Evolutionary conservation across 2,329 filamentous ascomycete species (phyloP).

Genomic region (Fusarium sp.): DNA sequence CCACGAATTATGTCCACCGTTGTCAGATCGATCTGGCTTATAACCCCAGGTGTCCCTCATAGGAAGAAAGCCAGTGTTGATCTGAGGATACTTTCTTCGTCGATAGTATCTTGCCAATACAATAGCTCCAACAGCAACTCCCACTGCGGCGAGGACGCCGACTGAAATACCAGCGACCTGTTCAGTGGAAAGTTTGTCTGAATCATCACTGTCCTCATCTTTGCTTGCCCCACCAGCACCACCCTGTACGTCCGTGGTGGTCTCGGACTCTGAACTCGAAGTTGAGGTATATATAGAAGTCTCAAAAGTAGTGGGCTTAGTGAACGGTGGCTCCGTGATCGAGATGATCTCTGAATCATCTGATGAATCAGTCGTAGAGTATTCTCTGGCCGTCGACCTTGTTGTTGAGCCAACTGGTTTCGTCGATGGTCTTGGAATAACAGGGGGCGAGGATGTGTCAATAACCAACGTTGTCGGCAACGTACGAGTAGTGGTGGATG

Average conservation of each 20-base stretch:
- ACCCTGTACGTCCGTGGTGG: constrained; percentile 22
- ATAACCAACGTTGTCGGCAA: constrained; percentile 43
- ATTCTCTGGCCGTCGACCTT: constrained; percentile 1
- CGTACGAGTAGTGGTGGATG: constrained; percentile 22
- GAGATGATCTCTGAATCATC: constrained; percentile 6
- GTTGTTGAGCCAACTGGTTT: neutral
- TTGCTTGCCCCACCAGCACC: constrained; percentile 19
- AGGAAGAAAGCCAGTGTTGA: constrained; percentile 50
- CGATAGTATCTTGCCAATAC: constrained; percentile 53
- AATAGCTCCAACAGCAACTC: constrained; percentile 58
- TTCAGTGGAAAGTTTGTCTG: constrained; percentile 44
- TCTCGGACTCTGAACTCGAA: constrained; percentile 19
- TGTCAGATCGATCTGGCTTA: constrained; percentile 40
- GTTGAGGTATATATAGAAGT: constrained; percentile 13
- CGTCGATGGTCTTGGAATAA: constrained; percentile 18
- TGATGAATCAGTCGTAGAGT: neutral
- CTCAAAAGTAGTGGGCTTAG: neutral
- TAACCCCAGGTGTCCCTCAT: constrained; percentile 50
- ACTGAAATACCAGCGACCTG: constrained; percentile 67
- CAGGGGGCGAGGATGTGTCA: constrained; percentile 39
- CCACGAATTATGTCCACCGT: constrained; percentile 40
- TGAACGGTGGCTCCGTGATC: constrained; percentile 23
- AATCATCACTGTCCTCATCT: constrained; percentile 18
- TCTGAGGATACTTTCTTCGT: constrained; percentile 49
- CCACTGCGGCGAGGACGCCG: constrained; percentile 59